Evolutionary conservation across 169 alveolate genomes (phyloP), one percentile per base, ranked within the genome.

Genomic region (Plasmodium ovale): DNA sequence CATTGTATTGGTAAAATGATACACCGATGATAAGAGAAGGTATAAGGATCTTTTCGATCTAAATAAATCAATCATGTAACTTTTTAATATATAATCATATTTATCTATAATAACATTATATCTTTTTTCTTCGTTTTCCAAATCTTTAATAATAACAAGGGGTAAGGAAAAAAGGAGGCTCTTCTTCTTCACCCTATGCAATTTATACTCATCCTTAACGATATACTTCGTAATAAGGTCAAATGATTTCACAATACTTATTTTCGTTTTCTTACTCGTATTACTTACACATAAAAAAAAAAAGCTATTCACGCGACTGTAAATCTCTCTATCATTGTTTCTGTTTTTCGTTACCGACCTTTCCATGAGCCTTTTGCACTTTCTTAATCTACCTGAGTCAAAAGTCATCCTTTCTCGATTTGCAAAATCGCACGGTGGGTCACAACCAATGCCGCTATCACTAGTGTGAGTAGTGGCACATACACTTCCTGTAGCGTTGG

Each of bases 11-110:
- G 72, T 65, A 82, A 82, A 51, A 27, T 49, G 29, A 39, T 51
- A 82, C 3, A 65, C 68, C 33, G 90, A 82, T 58, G 51, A 31
- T n/a, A 82, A 37, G n/a, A 82, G 67, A 65, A 3, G 31, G 37
- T 23, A 33, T 47, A 65, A 37, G 31, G 29, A 82, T 54, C 10
- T 82, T 53, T 82, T 82, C 16, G 65, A 65, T 25, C 54, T 49
- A 69, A 82, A 65, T 29, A 82, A 65, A 42, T 82, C 85, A 35
- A 82, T 42, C 29, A 82, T 33, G 42, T 65, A 82, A 59, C 72
- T 65, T 68, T 37, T 82, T 82, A 82, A 82, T 19, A 82, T 65
- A 51, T 82, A 82, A 44, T 82, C 90, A 82, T 82, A 82, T 65
- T 65, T 65, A 14, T 68, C 84, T 51, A 82, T 56, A 35, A 56